phyloP scores from a whole-genome alignment of 1,139 yeast genomes.

The Candida dubliniensis region DNA sequence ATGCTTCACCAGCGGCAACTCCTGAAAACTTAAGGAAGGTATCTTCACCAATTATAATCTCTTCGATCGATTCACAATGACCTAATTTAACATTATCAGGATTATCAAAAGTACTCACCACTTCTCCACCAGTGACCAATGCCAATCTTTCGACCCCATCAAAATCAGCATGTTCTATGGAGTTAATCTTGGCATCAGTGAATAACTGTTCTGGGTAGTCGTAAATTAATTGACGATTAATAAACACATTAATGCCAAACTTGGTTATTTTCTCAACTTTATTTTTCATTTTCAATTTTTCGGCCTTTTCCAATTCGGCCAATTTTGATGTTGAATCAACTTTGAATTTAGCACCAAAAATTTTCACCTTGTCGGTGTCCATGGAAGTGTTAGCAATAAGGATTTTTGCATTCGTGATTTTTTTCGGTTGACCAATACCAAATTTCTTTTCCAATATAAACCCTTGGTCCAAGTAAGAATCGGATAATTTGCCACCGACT shows the following conservation, averaged over 20 bases:
- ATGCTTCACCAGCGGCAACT: constrained; percentile 93
- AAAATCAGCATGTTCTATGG: constrained; percentile 97
- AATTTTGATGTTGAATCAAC: constrained; percentile 93
- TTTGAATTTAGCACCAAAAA: constrained; percentile 96
- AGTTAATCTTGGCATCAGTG: constrained; percentile 81
- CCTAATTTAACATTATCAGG: constrained; percentile 88
- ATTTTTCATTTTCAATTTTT: constrained; percentile 85
- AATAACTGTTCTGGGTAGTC: constrained; percentile 97
- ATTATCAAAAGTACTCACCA: constrained; percentile 91
- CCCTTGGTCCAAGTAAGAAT: constrained; percentile 94
- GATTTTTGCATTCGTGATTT: constrained; percentile 77
- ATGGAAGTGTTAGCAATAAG: constrained; percentile 93
- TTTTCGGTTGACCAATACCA: constrained; percentile 93
- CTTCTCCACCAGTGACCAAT: constrained; percentile 96
- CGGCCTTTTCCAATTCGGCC: constrained; percentile 95
- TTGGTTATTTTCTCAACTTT: constrained; percentile 87
- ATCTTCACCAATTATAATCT: constrained; percentile 88
- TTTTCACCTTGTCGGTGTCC: constrained; percentile 97
- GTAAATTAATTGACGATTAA: constrained; percentile 93
- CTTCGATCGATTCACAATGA: constrained; percentile 86
- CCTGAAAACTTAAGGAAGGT: constrained; percentile 87
- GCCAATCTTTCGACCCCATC: constrained; percentile 98
- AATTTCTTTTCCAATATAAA: constrained; percentile 87
- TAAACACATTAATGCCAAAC: constrained; percentile 83
- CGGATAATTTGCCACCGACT: constrained; percentile 88